These are phyloP conservation scores for Pontederia paniculata DNA, from an alignment of 176 grass and related monocot genomes.

Conservation along the genomic window DNA sequence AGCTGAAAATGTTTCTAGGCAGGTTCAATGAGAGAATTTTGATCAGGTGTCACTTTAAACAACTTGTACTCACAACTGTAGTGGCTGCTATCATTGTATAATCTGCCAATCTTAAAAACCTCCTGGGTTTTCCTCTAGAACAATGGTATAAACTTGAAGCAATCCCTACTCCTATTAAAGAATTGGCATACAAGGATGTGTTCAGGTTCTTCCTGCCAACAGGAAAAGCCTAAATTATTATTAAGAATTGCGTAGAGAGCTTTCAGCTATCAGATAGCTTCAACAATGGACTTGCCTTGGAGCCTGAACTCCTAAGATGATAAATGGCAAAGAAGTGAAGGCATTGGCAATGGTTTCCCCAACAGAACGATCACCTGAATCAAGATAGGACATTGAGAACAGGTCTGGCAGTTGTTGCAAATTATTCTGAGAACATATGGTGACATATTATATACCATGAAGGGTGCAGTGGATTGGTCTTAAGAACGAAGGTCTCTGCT, in stretches of 20 bases:
- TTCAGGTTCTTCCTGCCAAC: slow-evolving; percentile 72
- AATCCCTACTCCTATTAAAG: slow-evolving; percentile 82
- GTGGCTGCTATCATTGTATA: slow-evolving; percentile 95
- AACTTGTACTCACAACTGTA: slow-evolving; percentile 49
- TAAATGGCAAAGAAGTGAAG: slow-evolving; percentile 78
- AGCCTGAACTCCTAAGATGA: slow-evolving; percentile 60
- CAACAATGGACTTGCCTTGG: slow-evolving; percentile 39
- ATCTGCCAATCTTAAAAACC: slow-evolving; percentile 82
- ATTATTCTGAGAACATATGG: too few species aligned
- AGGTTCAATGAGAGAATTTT: too few species aligned
- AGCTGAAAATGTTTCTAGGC: too few species aligned
- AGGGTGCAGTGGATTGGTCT: slow-evolving; percentile 67
- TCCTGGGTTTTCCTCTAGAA: slow-evolving; percentile 66
- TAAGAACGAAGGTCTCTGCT: slow-evolving; percentile 63
- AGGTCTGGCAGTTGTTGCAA: neutral
- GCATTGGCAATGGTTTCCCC: slow-evolving; percentile 84
- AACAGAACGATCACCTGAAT: slow-evolving; percentile 55
- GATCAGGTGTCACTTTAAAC: neutral
- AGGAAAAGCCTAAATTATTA: slow-evolving; percentile 38
- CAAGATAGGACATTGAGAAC: slow-evolving; percentile 22
- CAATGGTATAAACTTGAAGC: slow-evolving; percentile 85
- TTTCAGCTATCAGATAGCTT: neutral
- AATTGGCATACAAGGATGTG: slow-evolving; percentile 72
- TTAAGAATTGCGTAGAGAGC: neutral
- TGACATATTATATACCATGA: slow-evolving; percentile 44